Percentiles rank a stretch among this genome's conserved stretches.
Conservation (phyloP, 345 rosid species). For the Gossypium bickii region DNA sequence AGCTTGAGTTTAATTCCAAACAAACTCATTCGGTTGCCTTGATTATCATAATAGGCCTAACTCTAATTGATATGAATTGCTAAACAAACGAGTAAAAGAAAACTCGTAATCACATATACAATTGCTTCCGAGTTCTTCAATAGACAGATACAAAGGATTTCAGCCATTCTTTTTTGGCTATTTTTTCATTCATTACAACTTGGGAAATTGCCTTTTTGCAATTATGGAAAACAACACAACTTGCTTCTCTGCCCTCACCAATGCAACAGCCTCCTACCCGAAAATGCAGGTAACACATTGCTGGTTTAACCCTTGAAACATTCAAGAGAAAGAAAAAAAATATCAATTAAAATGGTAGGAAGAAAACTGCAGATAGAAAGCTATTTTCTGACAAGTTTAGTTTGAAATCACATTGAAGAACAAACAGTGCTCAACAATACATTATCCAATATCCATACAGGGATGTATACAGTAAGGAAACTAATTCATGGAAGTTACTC, state of each 20-base stretch:
- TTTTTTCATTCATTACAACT: neutral
- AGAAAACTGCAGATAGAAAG: neutral
- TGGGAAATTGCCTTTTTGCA: neutral
- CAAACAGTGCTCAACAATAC: neutral
- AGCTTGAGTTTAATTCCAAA: too few relatives aligned
- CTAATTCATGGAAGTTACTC: neutral
- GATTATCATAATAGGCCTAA: too few relatives aligned
- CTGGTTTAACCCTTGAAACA: conserved; percentile 4
- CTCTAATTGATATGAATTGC: neutral
- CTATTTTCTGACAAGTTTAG: too few relatives aligned
- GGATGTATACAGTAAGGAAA: neutral
- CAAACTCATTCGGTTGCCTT: too few relatives aligned
- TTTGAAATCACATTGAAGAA: neutral
- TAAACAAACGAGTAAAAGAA: neutral
- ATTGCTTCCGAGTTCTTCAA: neutral
- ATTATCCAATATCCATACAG: neutral
- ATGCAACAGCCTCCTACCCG: neutral
- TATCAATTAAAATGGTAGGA: neutral
- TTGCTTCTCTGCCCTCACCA: neutral
- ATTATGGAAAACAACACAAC: neutral
- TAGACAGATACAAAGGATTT: neutral
- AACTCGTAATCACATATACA: conserved; percentile 15
- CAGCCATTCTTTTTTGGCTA: neutral
- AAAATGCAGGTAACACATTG: neutral
- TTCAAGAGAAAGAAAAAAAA: too few relatives aligned